Base-by-base conservation (phyloP, 2,329 filamentous ascomycete genomes). In the Catunica adiposa region DNA sequence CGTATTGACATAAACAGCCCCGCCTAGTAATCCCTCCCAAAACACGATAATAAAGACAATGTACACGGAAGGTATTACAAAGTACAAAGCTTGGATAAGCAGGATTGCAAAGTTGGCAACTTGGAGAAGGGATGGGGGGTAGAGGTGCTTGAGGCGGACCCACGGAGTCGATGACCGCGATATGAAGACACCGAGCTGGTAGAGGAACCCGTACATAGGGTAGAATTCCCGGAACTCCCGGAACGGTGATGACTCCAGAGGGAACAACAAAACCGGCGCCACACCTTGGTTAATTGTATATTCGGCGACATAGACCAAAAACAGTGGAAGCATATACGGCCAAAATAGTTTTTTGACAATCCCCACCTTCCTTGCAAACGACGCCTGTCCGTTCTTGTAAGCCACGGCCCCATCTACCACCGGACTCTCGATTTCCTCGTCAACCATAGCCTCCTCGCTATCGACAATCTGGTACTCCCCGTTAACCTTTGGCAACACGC, bases 271-370 rank as follows among this genome's bases (percentile, higher is more conserved):
- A 0, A 89, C 95, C 0, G 92, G 90, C 0, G 88, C 76, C 0
- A 97, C 88, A 37, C 89, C 90, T 71, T 95, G 89, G 70, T 97
- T 97, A 68, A 97, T 96, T 56, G 86, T 66, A 67, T 98, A 98
- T 71, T 98, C 92, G 56, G 89, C 88, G 37, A 97, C 78, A 66
- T 96, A 98, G 29, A 98, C 92, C 15, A 97, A 71, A 34, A 97
- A 75, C 14, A 98, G 75, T 0, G 92, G 92, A 2, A 94, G 74
- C 89, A 98, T 97, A 67, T 83, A 83, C 0, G 80, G 80, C 47
- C 94, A 71, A 64, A 96, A 83, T 1, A 97, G 73, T 0, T 75
- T 73, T 59, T 71, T 76, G 0, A 84, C 79, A 3, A 86, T 82
- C n/a, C 70, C 71, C 34, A 97, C 67, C 56, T 81, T 78, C 6